phyloP scores from a whole-genome alignment of 2,329 filamentous ascomycete genomes.

The Ascochyta viciae-villosae region DNA sequence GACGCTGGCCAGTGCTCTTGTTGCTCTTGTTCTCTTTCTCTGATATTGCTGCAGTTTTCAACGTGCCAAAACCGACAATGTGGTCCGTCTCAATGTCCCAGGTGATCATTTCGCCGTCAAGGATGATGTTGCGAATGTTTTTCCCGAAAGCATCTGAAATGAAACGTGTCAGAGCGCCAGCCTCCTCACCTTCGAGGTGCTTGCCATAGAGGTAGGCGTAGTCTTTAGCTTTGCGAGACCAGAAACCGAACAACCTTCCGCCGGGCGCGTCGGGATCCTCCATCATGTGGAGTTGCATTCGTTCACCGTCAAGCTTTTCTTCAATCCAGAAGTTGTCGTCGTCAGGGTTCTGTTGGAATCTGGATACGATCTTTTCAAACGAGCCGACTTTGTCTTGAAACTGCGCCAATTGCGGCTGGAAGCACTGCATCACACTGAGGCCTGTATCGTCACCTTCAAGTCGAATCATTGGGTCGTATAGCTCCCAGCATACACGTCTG shows the following conservation, averaged over 20 bases:
- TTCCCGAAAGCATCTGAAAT: conserved; percentile 77
- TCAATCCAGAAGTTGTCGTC: conserved; percentile 92
- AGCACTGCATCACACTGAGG: conserved; percentile 88
- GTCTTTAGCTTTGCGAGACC: conserved; percentile 95
- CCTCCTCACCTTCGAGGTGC: conserved; percentile 71
- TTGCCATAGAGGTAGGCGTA: conserved; percentile 94
- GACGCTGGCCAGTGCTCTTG: conserved; percentile 67
- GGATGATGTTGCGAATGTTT: conserved; percentile 82
- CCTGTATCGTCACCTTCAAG: conserved; percentile 78
- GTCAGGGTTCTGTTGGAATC: conserved; percentile 69
- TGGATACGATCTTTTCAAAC: conserved; percentile 79
- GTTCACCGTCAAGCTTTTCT: conserved; percentile 95
- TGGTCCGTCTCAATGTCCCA: conserved; percentile 90
- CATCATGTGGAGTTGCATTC: conserved; percentile 95
- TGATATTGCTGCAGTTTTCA: conserved; percentile 87
- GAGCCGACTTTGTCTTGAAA: conserved; percentile 77
- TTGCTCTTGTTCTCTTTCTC: conserved; percentile 76
- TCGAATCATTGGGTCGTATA: conserved; percentile 74
- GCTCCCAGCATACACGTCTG: conserved; percentile 91
- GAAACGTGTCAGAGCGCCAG: conserved; percentile 80
- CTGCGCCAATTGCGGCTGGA: conserved; percentile 92
- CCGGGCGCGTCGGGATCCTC: conserved; percentile 72
- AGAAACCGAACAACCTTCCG: conserved; percentile 80
- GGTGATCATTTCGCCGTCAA: conserved; percentile 98
- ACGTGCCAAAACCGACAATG: conserved; percentile 86